phyloP scores from a whole-genome alignment of 2,329 filamentous ascomycete species.

The Aureobasidium melanogenum region DNA sequence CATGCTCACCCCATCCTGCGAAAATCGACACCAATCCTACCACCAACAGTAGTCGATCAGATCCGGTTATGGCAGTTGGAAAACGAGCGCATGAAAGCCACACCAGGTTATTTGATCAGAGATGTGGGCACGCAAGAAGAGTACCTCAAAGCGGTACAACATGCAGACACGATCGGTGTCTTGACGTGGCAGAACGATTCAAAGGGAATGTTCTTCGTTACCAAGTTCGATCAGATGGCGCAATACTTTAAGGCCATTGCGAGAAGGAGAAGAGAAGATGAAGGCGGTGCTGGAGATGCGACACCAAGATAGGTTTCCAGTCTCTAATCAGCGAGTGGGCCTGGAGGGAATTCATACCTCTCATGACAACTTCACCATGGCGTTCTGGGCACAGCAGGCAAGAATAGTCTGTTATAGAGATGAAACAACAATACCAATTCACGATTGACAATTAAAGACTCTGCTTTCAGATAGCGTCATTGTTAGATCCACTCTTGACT shows the following conservation, averaged over 20 bases:
- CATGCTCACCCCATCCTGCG: conserved; percentile 95
- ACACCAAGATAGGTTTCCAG: not conserved
- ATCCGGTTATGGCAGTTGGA: conserved; percentile 97
- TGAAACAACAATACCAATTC: too few relatives aligned
- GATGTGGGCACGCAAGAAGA: conserved; percentile 64
- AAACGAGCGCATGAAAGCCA: conserved; percentile 84
- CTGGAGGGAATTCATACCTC: too few relatives aligned
- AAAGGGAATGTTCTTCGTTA: conserved; percentile 83
- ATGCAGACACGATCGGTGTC: conserved; percentile 86
- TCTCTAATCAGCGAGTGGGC: too few relatives aligned
- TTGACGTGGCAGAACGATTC: conserved; percentile 76
- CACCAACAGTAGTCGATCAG: conserved; percentile 94
- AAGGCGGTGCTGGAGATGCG: conserved; percentile 5
- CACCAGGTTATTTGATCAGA: conserved; percentile 75
- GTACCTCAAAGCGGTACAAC: conserved; percentile 59
- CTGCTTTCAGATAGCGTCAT: too few relatives aligned
- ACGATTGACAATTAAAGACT: too few relatives aligned
- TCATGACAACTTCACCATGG: too few relatives aligned
- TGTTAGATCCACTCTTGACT: too few relatives aligned
- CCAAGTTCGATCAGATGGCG: conserved; percentile 77
- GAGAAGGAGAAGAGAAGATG: conserved; percentile 24
- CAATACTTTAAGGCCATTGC: conserved; percentile 62
- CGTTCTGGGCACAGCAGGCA: too few relatives aligned
- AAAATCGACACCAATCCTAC: conserved; percentile 66
- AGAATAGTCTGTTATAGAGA: too few relatives aligned